Evolutionary conservation across 768 basidiomycete species (phyloP), one percentile per base, ranked within the genome.

Genomic region (Brasilioporus rufonigricans): DNA sequence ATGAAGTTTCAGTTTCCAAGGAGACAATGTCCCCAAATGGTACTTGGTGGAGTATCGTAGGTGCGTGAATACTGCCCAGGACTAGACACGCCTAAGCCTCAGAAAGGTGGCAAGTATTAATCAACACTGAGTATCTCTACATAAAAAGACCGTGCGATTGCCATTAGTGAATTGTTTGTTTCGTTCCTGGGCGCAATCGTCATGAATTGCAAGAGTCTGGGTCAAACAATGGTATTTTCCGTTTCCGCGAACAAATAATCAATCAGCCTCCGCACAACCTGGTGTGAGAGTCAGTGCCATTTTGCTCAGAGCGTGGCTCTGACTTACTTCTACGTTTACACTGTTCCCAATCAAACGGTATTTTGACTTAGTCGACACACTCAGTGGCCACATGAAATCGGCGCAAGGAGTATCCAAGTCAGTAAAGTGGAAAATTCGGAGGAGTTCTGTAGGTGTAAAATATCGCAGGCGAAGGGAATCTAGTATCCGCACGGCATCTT

Each of bases 341-440:
- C 89, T 91, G 67, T 92, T 93, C 18, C 91, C 91, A 51, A 92
- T 85, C 27, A 91, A 73, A 44, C 82, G 79, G 59, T 92, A 91
- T 65, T 83, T 85, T 11, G 86, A 82, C 69, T 88, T 91, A 1
- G 64, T 77, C 3, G 87, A 83, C 11, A 89, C 69, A 2, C 66
- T 66, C 8, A 67, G 60, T 5, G 89, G 89, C 88, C 89, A 93
- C n/a, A 67, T 52, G 61, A 91, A 87, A 11, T 29, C 38, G 39
- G 18, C 46, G 8, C 26, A 40, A 48, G 18, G 10, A 24, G 32
- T 6, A 48, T 57, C 49, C 19, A 33, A 13, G 23, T 67, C 60
- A 2, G 70, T 73, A 56, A 91, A 86, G 51, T 77, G 75, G 63
- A 89, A 88, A 11, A 91, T 70, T 9, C 85, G 80, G 29, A 92